phyloP scores from a whole-genome alignment of 2,329 filamentous ascomycete genomes.

The Neoscytalidium dimidiatum region DNA sequence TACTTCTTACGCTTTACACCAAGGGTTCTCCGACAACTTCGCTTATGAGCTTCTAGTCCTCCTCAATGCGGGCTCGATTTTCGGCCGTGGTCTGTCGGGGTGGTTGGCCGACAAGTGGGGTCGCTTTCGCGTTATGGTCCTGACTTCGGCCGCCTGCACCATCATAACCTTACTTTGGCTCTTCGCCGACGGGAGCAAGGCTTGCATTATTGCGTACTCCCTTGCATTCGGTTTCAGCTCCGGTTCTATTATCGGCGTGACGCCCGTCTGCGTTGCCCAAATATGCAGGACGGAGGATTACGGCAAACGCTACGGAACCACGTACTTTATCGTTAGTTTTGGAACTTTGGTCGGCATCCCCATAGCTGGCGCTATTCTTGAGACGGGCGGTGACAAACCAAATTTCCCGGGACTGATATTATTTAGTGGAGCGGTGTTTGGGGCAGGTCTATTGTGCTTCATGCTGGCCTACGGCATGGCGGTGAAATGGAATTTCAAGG shows the following conservation, averaged over 20 bases:
- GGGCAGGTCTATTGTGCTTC: slow-evolving; percentile 25
- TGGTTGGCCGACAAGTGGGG: slow-evolving; percentile 52
- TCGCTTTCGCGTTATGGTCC: slow-evolving; percentile 52
- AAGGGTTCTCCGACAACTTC: neutral
- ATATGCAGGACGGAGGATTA: slow-evolving; percentile 59
- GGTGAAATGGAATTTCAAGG: slow-evolving; percentile 23
- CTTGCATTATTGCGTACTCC: slow-evolving; percentile 35
- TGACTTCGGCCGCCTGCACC: slow-evolving; percentile 44
- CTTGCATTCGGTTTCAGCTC: slow-evolving; percentile 60
- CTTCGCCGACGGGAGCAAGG: slow-evolving; percentile 52
- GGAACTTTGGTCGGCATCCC: slow-evolving; percentile 66
- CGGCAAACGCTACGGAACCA: slow-evolving; percentile 62
- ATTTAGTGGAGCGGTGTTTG: slow-evolving; percentile 26
- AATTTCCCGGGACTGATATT: slow-evolving; percentile 26
- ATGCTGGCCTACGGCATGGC: slow-evolving; percentile 23
- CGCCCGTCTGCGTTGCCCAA: slow-evolving; percentile 65
- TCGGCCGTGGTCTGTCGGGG: slow-evolving; percentile 55
- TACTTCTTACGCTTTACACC: slow-evolving; percentile 6
- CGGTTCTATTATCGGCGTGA: slow-evolving; percentile 64
- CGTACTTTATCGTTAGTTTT: slow-evolving; percentile 61
- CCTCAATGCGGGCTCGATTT: slow-evolving; percentile 31
- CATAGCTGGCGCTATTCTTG: slow-evolving; percentile 54
- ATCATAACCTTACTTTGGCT: slow-evolving; percentile 46
- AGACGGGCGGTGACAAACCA: slow-evolving; percentile 20
- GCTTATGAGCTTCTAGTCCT: slow-evolving; percentile 2